Percentiles rank a stretch among this genome's conserved stretches.
Conservation (phyloP, 208 protist genomes). For the Crithidia expoeki region DNA sequence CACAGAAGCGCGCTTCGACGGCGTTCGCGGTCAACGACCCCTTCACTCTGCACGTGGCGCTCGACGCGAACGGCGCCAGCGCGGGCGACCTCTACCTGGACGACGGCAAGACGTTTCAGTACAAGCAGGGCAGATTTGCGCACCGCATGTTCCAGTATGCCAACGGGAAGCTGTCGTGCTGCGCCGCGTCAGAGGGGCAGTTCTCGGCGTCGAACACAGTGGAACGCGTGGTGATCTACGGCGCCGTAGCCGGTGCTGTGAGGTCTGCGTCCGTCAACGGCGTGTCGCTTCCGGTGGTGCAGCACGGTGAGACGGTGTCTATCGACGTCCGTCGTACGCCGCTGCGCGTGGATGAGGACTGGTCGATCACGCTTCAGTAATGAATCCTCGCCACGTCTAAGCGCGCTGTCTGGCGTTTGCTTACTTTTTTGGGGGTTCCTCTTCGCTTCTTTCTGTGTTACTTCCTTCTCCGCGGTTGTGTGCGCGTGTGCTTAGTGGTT, state of each 20-base stretch:
- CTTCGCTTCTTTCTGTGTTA: too few relatives aligned
- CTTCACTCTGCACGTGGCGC: conserved; percentile 92
- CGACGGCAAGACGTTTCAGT: conserved; percentile 64
- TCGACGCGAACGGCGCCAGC: conserved; percentile 56
- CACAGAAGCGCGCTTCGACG: conserved; percentile 83
- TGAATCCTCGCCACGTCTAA: neutral
- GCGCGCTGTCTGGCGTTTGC: too few relatives aligned
- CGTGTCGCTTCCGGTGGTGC: conserved; percentile 11
- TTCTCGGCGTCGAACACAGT: conserved; percentile 40
- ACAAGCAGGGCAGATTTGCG: conserved; percentile 47
- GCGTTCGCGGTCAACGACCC: conserved; percentile 83
- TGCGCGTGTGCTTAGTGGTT: too few relatives aligned
- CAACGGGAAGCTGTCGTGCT: conserved; percentile 33
- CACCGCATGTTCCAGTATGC: conserved; percentile 46
- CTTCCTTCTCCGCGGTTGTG: too few relatives aligned
- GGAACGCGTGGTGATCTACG: conserved; percentile 56
- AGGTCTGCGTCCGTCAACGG: conserved; percentile 4
- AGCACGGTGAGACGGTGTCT: conserved; percentile 14
- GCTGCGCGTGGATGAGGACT: conserved; percentile 17
- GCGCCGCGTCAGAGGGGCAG: conserved; percentile 22
- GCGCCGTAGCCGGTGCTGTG: neutral
- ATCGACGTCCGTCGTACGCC: conserved; percentile 14
- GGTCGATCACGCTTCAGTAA: conserved; percentile 16
- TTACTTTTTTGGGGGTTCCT: too few relatives aligned
- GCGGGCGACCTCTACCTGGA: conserved; percentile 68